phyloP scores from a whole-genome alignment of 768 basidiomycete genomes.

The Tulasnella sp. region DNA sequence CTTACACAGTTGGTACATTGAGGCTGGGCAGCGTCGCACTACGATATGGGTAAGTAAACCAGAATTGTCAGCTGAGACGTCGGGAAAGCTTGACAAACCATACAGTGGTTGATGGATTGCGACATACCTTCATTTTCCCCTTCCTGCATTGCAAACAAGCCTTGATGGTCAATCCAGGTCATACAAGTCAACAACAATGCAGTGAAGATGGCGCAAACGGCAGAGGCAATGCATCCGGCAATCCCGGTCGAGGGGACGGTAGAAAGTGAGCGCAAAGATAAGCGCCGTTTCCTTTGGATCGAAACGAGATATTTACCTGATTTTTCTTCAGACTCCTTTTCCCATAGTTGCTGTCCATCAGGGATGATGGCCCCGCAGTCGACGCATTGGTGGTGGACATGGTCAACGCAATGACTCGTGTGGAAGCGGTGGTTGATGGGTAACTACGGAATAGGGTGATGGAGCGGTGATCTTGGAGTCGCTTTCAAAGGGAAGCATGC shows the following conservation, averaged over 20 bases:
- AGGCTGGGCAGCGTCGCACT: constrained; percentile 15
- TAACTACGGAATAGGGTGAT: too few species aligned
- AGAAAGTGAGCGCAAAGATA: background rate
- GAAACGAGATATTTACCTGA: background rate
- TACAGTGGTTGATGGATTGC: too few species aligned
- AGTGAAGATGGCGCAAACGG: background rate
- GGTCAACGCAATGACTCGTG: too few species aligned
- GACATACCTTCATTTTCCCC: constrained; percentile 12
- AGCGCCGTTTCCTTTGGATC: background rate
- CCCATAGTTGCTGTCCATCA: too few species aligned
- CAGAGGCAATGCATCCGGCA: background rate
- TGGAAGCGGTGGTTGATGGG: too few species aligned
- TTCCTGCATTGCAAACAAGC: constrained; percentile 14
- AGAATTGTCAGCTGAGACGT: background rate
- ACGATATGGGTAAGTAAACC: background rate
- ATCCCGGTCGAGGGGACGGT: background rate
- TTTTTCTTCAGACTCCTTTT: constrained; percentile 9
- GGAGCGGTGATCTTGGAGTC: too few species aligned
- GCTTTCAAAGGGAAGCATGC: too few species aligned
- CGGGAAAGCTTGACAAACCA: background rate
- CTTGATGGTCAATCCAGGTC: background rate
- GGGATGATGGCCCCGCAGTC: too few species aligned
- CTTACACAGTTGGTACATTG: constrained; percentile 13
- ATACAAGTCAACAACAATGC: background rate
- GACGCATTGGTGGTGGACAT: too few species aligned